A percentile compares a stretch with the other conserved stretches of the same genome.
These are phyloP conservation scores for Globisporangium carolinianum DNA, from an alignment of 352 stramenopile genomes.

Conservation along the genomic window DNA sequence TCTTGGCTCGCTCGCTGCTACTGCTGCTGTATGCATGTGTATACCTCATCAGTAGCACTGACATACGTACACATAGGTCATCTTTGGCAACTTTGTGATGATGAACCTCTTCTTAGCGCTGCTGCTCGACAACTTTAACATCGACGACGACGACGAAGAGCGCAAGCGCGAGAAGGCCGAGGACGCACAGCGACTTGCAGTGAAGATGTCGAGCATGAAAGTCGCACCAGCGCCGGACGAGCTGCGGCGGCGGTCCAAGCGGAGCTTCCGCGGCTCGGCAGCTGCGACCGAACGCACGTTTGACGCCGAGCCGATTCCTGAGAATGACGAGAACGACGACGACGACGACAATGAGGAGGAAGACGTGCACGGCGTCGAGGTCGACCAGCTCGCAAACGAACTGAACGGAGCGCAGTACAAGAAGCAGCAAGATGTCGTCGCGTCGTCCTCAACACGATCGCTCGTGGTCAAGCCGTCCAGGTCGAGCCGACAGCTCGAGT, in stretches of 20 bases:
- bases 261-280: conserved; percentile 15
- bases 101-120: conserved; percentile 94
- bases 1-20: not conserved
- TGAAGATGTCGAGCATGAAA: conserved; percentile 63
- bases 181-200: conserved; percentile 36
- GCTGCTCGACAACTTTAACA: conserved; percentile 87
- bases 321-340: conserved; percentile 23
- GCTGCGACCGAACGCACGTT: not conserved
- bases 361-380: conserved; percentile 18
- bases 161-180: conserved; percentile 33
- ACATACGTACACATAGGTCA: conserved; percentile 27
- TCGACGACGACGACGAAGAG: conserved; percentile 50
- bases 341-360: conserved; percentile 33
- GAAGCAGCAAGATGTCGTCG: not conserved
- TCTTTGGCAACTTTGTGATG: conserved; percentile 89
- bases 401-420: conserved; percentile 1
- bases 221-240: conserved; percentile 21
- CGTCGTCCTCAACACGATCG: not conserved
- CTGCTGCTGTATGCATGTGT: no score
- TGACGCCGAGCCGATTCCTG: conserved; percentile 4
- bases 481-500: not conserved
- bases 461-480: not conserved
- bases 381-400: conserved; percentile 15
- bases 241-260: conserved; percentile 1
- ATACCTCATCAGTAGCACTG: not conserved